A percentile compares a stretch with the other conserved stretches of the same genome.
Evolutionary conservation across 495 filamentous ascomycete genomes (phyloP).

Genomic region (Penicillium pancosmium): DNA sequence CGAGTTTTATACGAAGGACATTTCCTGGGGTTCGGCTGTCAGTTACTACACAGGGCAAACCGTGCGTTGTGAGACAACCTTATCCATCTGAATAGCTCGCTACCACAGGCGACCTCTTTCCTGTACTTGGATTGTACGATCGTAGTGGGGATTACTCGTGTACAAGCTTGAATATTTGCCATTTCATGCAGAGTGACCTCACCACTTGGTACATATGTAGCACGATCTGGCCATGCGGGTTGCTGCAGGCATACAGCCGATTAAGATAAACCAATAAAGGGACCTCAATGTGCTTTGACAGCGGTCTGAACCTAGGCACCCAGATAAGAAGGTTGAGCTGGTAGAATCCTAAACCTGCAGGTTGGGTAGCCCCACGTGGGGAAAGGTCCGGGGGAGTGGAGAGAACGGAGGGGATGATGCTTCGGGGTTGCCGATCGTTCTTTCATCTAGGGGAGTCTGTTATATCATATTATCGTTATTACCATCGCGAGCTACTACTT

Average conservation of each 20-base stretch:
- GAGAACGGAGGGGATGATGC: background rate
- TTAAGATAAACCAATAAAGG: background rate
- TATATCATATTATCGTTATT: background rate
- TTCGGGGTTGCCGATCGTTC: background rate
- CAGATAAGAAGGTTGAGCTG: background rate
- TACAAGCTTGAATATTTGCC: background rate
- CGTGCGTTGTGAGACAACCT: no score
- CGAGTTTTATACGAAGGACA: slow-evolving; percentile 1
- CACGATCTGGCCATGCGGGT: background rate
- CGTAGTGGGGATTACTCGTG: background rate
- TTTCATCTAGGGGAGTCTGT: background rate
- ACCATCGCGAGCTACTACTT: no score
- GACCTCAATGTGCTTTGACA: background rate
- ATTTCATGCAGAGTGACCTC: slow-evolving; percentile 1
- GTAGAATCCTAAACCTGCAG: background rate
- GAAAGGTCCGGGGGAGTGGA: background rate
- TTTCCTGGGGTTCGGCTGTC: background rate
- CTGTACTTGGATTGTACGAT: background rate
- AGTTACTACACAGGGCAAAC: background rate
- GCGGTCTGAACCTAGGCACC: background rate
- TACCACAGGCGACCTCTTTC: background rate
- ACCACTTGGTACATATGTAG: background rate
- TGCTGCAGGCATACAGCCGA: slow-evolving; percentile 2
- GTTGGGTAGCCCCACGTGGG: background rate
- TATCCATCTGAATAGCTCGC: background rate